A percentile compares a stretch with the other conserved stretches of the same genome.
Conservation (phyloP, 768 basidiomycete species). For the Auricularia sp. region DNA sequence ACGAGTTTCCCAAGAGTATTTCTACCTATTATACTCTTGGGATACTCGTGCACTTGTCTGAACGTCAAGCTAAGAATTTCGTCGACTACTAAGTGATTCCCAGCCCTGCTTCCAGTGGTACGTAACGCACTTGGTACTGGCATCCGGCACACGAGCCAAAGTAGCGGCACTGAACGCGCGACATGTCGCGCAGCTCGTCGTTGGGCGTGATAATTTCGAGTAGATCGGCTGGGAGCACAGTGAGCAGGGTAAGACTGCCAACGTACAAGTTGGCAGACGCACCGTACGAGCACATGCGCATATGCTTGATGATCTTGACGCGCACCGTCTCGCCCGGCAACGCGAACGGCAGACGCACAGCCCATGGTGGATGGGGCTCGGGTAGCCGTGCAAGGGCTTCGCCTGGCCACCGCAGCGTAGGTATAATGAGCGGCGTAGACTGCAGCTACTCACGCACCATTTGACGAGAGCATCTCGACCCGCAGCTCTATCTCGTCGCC, state of each 20-base stretch:
- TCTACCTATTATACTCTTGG: too few species aligned
- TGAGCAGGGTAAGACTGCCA: neutral
- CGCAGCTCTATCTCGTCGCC: constrained; percentile 57
- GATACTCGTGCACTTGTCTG: too few species aligned
- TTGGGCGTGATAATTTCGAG: constrained; percentile 58
- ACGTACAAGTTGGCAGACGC: neutral
- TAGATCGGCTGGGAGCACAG: constrained; percentile 45
- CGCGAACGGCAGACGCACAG: constrained; percentile 71
- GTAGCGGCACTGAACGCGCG: constrained; percentile 65
- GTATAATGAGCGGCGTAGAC: neutral
- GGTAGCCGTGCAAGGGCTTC: constrained; percentile 53
- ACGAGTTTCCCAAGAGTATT: too few species aligned
- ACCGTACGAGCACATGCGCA: constrained; percentile 50
- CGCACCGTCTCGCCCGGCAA: constrained; percentile 75
- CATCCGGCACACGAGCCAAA: constrained; percentile 88
- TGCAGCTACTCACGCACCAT: constrained; percentile 31
- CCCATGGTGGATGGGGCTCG: constrained; percentile 52
- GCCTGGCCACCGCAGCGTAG: constrained; percentile 29
- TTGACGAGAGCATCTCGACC: constrained; percentile 53
- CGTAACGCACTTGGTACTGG: constrained; percentile 67
- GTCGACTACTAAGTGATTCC: neutral
- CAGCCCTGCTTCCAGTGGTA: neutral
- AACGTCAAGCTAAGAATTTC: too few species aligned
- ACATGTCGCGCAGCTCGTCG: constrained; percentile 50
- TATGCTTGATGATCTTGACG: constrained; percentile 60